Evolutionary conservation across 495 filamentous ascomycete species (phyloP).

Genomic region (Podospora bellae-mahoneyi): DNA sequence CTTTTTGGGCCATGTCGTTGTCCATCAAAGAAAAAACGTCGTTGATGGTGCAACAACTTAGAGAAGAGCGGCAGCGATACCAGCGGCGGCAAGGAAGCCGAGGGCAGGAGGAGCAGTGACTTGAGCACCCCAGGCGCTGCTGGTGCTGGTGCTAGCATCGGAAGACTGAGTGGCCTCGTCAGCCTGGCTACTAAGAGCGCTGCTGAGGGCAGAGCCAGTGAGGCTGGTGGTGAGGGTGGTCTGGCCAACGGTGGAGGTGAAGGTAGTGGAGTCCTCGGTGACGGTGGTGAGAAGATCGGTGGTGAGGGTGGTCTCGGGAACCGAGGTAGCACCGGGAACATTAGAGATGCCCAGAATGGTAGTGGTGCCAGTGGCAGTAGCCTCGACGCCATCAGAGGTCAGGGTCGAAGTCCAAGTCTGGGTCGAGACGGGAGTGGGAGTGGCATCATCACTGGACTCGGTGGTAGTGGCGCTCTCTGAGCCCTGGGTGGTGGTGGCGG

Average conservation of each 20-base stretch:
- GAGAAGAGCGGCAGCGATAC: slow-evolving; percentile 34
- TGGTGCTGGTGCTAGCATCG: slow-evolving; percentile 19
- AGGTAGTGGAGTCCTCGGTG: slow-evolving; percentile 14
- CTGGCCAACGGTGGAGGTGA: slow-evolving; percentile 19
- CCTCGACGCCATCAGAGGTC: slow-evolving; percentile 21
- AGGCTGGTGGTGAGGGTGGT: slow-evolving; percentile 18
- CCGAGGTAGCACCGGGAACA: slow-evolving; percentile 20
- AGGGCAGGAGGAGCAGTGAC: slow-evolving; percentile 32
- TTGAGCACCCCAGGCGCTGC: slow-evolving; percentile 26
- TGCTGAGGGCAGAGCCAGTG: slow-evolving; percentile 19
- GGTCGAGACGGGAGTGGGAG: slow-evolving; percentile 30
- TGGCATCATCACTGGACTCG: slow-evolving; percentile 5
- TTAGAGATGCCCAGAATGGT: slow-evolving; percentile 22
- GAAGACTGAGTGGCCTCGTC: background rate
- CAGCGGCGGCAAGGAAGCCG: slow-evolving; percentile 37
- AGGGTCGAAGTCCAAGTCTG: slow-evolving; percentile 34
- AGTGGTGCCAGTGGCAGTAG: slow-evolving; percentile 28
- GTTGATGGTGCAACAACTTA: slow-evolving; percentile 17
- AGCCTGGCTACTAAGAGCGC: slow-evolving; percentile 17
- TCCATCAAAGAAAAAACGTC: slow-evolving; percentile 22
- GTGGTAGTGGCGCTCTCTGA: background rate
- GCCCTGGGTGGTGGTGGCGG: background rate
- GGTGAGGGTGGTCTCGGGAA: slow-evolving; percentile 15
- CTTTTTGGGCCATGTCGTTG: slow-evolving; percentile 2
- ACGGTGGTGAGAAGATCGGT: slow-evolving; percentile 17